Evolutionary conservation across 805 yeast species (phyloP).

Genomic region (Schizosaccharomyces lindneri): DNA sequence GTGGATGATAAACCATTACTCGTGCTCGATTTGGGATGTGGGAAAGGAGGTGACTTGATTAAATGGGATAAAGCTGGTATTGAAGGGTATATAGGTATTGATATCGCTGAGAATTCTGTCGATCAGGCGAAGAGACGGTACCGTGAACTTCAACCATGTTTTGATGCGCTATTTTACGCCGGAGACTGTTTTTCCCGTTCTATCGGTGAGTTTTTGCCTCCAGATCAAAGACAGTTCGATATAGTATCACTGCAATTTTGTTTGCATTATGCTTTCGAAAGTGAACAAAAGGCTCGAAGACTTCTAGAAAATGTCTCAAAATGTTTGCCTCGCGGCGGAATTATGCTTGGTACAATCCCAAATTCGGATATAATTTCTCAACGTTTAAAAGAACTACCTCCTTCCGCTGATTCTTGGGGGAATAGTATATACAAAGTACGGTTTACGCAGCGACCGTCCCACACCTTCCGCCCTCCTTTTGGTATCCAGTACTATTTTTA

Average conservation of each 20-base stretch:
- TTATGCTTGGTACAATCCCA: slow-evolving; percentile 83
- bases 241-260: slow-evolving; percentile 78
- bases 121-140: slow-evolving; percentile 64
- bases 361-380: slow-evolving; percentile 61
- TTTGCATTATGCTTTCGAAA: slow-evolving; percentile 80
- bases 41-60: slow-evolving; percentile 90
- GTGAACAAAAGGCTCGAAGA: slow-evolving; percentile 52
- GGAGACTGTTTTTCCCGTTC: slow-evolving; percentile 52
- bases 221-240: slow-evolving; percentile 46
- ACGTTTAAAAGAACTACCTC: slow-evolving; percentile 29
- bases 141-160: slow-evolving; percentile 28
- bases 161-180: slow-evolving; percentile 62
- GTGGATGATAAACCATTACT: slow-evolving; percentile 16
- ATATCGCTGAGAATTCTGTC: slow-evolving; percentile 71
- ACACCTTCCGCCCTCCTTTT: slow-evolving; percentile 43
- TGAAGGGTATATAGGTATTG: slow-evolving; percentile 67
- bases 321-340: slow-evolving; percentile 59
- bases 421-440: slow-evolving; percentile 67
- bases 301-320: slow-evolving; percentile 51
- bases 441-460: slow-evolving; percentile 51
- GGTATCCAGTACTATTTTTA: slow-evolving; percentile 69
- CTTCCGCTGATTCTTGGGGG: slow-evolving; percentile 49
- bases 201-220: slow-evolving; percentile 15
- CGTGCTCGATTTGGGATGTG: slow-evolving; percentile 78
- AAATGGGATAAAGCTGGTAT: slow-evolving; percentile 62